Evolutionary conservation across 2,329 filamentous ascomycete genomes (phyloP).

Genomic region (Aplosporella prunicola): DNA sequence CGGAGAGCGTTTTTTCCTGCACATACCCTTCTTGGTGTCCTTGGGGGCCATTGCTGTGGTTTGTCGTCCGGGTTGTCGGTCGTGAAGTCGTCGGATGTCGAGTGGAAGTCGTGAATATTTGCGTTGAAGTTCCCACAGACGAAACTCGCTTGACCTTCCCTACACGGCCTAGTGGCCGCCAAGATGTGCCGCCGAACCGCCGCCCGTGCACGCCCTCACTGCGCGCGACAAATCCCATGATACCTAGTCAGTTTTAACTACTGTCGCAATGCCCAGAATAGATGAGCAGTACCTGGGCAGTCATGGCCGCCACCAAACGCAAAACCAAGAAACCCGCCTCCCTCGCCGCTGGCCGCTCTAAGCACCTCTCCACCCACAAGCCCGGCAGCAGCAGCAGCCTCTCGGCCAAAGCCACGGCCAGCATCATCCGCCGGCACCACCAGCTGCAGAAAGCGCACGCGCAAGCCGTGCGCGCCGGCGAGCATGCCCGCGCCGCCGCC

Average conservation of each 20-base stretch:
- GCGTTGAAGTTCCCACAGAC: conserved; percentile 3
- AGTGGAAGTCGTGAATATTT: conserved; percentile 10
- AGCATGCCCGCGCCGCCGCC: conserved; percentile 29
- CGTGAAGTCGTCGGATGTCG: conserved; percentile 18
- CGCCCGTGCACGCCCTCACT: no score
- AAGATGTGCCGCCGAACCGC: no score
- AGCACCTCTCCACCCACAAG: conserved; percentile 20
- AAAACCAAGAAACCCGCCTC: conserved; percentile 16
- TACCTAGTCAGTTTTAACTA: no score
- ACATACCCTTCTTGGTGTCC: conserved; percentile 27
- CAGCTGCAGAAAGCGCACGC: conserved; percentile 48
- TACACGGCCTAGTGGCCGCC: conserved; percentile 2
- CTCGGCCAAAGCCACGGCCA: conserved; percentile 49
- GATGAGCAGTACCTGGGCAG: no score
- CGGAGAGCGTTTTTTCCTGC: background rate
- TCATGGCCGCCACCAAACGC: conserved; percentile 10
- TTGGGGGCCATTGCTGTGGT: conserved; percentile 32
- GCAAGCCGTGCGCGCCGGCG: conserved; percentile 38
- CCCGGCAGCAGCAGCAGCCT: conserved; percentile 30
- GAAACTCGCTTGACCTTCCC: conserved; percentile 7
- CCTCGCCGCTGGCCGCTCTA: conserved; percentile 27
- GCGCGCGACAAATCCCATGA: background rate
- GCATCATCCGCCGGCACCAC: conserved; percentile 51
- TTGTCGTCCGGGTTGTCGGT: conserved; percentile 22
- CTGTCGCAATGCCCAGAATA: no score